phyloP scores from a whole-genome alignment of 2,329 filamentous ascomycete species.

The Pseudogymnoascus sp. region DNA sequence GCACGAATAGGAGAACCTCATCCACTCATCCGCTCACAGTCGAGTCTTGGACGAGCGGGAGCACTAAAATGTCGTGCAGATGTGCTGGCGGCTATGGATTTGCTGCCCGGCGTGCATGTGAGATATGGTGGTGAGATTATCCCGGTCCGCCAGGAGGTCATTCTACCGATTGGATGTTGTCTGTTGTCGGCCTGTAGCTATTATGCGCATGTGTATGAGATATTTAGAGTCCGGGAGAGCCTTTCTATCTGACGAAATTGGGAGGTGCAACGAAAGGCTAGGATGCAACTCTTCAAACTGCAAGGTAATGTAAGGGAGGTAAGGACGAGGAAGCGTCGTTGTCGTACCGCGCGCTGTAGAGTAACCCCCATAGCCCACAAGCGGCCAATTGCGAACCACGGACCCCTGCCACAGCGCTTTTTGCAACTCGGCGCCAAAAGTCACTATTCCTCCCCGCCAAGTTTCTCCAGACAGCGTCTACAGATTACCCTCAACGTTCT shows the following conservation, averaged over 20 bases:
- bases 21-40: background rate
- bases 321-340: constrained; percentile 15
- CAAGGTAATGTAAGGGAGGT: constrained; percentile 15
- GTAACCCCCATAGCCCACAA: background rate
- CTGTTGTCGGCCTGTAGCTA: background rate
- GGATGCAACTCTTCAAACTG: constrained; percentile 28
- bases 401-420: background rate
- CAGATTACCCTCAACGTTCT: constrained; percentile 19
- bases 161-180: constrained; percentile 2
- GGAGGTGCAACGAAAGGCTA: constrained; percentile 20
- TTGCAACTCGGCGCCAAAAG: background rate
- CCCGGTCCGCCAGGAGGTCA: background rate
- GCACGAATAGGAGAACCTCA: background rate
- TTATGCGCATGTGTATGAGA: constrained; percentile 5
- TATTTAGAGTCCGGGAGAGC: background rate
- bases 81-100: constrained; percentile 5
- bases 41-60: background rate
- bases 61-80: constrained; percentile 12
- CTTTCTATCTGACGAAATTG: constrained; percentile 3
- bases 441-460: constrained; percentile 23
- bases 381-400: constrained; percentile 3
- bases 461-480: constrained; percentile 44
- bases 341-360: constrained; percentile 10
- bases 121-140: background rate
- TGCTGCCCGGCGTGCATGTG: background rate